Base-by-base conservation (phyloP, 768 basidiomycete genomes). In the Tremella yokohamensis region DNA sequence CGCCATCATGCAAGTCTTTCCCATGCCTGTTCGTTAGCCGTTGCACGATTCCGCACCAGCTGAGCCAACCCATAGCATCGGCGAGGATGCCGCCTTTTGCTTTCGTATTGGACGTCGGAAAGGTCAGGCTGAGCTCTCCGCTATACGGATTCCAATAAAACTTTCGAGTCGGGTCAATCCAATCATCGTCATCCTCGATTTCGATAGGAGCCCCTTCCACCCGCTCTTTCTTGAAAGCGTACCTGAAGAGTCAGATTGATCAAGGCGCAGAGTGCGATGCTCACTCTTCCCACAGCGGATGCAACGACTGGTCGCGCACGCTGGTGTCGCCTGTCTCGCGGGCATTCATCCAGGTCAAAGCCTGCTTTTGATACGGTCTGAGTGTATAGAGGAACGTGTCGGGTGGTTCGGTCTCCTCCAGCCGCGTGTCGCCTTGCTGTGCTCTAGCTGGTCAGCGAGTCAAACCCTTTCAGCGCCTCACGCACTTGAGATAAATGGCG, bases 221-320 rank as follows among this genome's bases (percentile, higher is more conserved):
- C 2, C 85, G 84, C 60, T 85, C 82, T 16, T 79, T 76, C 12
- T 87, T 87, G 62, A 91, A 90, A 0, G 79, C 66, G 70, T 90
- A 93, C 79, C 90, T 91, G 54, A 9, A 50, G 62, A 20, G 56
- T 42, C 55, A 22, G 63, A 20, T 57, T 40, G 54, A 19, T 57
- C 42, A 40, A n/a, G 24, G 54, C 7, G 15, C 29, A 52, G 42
- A 15, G 37, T 18, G 45, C 12, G 51, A 44, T 24, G 65, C 84
- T 69, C 72, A 97, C 90, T 90, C 84, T 79, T 87, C 87, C 93
- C 93, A 98, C 8, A 98, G 77, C 1, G 94, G 94, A 75, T 98
- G 90, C 83, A 97, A 85, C 3, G 87, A 88, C 15, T 79, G 13
- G 82, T 82, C 70, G 85, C 64, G 84, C 2, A 76, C 88, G 55